These are phyloP conservation scores for Microsporum ferrugineum DNA, from an alignment of 2,329 filamentous ascomycete genomes.

Conservation along the genomic window DNA sequence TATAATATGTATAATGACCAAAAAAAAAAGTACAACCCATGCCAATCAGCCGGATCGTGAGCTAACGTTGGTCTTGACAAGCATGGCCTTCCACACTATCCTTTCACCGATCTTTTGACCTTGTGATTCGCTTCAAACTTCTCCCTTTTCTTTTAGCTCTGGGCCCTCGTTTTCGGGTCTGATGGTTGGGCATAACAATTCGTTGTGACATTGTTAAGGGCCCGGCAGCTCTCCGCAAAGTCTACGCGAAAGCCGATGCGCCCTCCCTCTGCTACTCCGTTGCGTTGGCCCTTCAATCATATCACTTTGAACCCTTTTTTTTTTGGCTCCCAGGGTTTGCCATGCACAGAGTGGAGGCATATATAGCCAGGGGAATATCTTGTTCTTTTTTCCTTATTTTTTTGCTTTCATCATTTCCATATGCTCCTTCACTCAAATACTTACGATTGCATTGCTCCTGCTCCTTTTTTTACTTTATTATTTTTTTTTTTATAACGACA, in stretches of 20 bases:
- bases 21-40: background rate
- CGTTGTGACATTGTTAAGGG: background rate
- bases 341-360: background rate
- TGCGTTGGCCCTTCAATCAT: background rate
- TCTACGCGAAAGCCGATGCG: background rate
- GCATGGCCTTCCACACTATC: background rate
- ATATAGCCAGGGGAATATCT: slow-evolving; percentile 1
- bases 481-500: background rate
- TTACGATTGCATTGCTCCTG: background rate
- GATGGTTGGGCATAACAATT: background rate
- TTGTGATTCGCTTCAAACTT: slow-evolving; percentile 2
- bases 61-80: slow-evolving; percentile 1
- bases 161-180: background rate
- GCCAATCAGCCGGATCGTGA: slow-evolving; percentile 1
- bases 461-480: background rate
- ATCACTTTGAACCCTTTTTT: background rate
- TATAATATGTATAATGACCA: background rate
- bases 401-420: background rate
- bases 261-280: background rate
- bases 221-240: background rate
- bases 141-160: background rate
- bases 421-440: background rate
- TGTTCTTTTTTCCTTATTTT: background rate
- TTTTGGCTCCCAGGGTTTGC: background rate
- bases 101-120: slow-evolving; percentile 1